These are phyloP conservation scores for Fusarium sp. DNA, from an alignment of 2,329 filamentous ascomycete genomes.

Conservation along the genomic window DNA sequence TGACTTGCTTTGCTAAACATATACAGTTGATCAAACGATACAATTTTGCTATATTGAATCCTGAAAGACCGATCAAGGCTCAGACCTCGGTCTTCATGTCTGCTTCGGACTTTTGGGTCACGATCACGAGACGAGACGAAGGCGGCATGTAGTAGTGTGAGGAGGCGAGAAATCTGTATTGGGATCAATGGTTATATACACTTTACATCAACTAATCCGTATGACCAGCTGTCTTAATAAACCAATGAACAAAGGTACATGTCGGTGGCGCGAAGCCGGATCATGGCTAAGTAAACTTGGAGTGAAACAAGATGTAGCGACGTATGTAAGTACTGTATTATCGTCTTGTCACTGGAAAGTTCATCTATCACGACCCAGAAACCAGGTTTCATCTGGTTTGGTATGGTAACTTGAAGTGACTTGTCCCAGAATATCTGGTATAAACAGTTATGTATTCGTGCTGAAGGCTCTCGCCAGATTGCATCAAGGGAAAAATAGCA, in stretches of 20 bases:
- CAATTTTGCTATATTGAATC: slow-evolving; percentile 50
- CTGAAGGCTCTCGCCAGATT: not conserved
- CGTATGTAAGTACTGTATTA: not conserved
- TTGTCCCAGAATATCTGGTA: not conserved
- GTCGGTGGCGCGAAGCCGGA: not conserved
- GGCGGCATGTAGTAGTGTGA: not conserved
- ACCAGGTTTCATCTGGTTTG: not conserved
- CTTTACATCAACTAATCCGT: not conserved
- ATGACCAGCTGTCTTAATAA: not conserved
- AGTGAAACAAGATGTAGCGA: not conserved
- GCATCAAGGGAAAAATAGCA: not conserved
- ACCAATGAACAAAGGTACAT: not conserved
- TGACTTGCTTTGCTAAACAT: not conserved
- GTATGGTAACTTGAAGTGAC: not conserved
- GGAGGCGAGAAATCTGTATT: not conserved
- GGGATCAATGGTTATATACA: not conserved
- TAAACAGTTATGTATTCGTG: not conserved
- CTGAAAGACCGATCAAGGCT: slow-evolving; percentile 49
- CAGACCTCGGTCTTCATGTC: slow-evolving; percentile 51
- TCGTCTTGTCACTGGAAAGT: not conserved
- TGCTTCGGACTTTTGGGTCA: slow-evolving; percentile 52
- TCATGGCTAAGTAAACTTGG: not conserved
- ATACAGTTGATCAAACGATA: slow-evolving; percentile 48
- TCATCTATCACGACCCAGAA: no score
- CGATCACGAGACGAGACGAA: slow-evolving; percentile 40